A percentile compares a stretch with the other conserved stretches of the same genome.
Conservation (phyloP, 345 rosid species). For the Iberis pinnata region DNA sequence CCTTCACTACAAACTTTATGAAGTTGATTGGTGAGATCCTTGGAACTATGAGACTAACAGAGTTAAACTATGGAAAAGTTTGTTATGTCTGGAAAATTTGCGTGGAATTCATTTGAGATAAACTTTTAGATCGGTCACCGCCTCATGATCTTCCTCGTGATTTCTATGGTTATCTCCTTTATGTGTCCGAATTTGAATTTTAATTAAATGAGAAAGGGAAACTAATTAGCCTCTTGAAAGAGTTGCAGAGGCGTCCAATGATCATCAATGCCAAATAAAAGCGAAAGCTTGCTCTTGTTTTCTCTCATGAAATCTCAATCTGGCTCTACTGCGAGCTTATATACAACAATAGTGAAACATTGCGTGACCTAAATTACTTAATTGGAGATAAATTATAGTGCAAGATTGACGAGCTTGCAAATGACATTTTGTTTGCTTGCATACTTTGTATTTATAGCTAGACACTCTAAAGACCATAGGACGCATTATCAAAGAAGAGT, state of each 20-base stretch:
- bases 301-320: slow-evolving; percentile 72
- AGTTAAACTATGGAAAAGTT: too few species aligned
- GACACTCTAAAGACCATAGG: slow-evolving; percentile 1
- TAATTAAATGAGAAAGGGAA: not conserved
- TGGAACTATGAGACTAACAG: too few species aligned
- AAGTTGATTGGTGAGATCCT: too few species aligned
- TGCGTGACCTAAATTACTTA: not conserved
- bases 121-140: too few species aligned
- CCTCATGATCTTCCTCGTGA: too few species aligned
- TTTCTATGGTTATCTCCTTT: too few species aligned
- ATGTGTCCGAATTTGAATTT: not conserved
- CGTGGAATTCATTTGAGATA: too few species aligned
- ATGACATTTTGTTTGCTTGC: not conserved
- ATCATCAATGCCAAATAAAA: slow-evolving; percentile 67
- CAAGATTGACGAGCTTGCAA: too few species aligned
- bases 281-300: slow-evolving; percentile 47
- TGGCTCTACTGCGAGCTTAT: slow-evolving; percentile 58
- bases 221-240: slow-evolving; percentile 54
- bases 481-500: not conserved
- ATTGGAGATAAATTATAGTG: not conserved
- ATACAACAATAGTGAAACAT: slow-evolving; percentile 11
- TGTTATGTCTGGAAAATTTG: too few species aligned
- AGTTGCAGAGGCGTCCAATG: slow-evolving; percentile 81
- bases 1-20: too few species aligned
- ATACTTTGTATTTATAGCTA: slow-evolving; percentile 2